Conservation (phyloP, 2,329 filamentous ascomycete species). For the Trichoderma sp. region DNA sequence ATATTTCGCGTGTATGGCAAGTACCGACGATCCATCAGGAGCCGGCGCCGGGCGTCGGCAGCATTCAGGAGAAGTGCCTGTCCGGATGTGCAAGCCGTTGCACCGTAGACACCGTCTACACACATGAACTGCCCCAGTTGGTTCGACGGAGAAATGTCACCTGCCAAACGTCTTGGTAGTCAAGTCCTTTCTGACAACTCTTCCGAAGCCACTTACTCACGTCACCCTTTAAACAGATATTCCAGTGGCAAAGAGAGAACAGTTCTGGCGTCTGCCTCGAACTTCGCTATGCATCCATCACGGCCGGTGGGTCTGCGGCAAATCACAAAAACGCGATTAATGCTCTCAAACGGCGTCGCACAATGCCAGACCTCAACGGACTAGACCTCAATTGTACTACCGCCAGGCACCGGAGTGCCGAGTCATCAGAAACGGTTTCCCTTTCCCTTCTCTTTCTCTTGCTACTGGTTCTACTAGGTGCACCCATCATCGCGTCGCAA, state of each 20-base stretch:
- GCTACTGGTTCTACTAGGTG: constrained; percentile 8
- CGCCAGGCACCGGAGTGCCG: background rate
- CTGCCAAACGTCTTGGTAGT: background rate
- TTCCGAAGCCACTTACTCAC: no score
- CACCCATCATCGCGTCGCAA: background rate
- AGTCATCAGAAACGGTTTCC: background rate
- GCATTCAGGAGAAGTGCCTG: background rate
- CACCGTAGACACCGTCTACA: no score
- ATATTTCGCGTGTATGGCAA: no score
- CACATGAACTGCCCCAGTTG: no score
- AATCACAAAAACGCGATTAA: constrained; percentile 18
- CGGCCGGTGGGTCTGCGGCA: constrained; percentile 8
- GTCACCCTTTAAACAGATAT: background rate
- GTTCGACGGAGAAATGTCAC: no score
- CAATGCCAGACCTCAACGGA: background rate
- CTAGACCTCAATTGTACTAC: background rate
- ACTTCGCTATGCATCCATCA: constrained; percentile 1
- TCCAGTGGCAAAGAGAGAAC: background rate
- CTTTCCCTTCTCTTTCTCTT: background rate
- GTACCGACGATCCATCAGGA: background rate
- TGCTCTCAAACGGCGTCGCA: background rate
- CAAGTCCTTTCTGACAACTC: no score
- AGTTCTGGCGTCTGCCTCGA: background rate
- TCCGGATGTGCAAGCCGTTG: background rate
- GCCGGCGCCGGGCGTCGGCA: constrained; percentile 1